phyloP scores from a whole-genome alignment of 495 filamentous ascomycete species.

The Chaetomium fimeti region DNA sequence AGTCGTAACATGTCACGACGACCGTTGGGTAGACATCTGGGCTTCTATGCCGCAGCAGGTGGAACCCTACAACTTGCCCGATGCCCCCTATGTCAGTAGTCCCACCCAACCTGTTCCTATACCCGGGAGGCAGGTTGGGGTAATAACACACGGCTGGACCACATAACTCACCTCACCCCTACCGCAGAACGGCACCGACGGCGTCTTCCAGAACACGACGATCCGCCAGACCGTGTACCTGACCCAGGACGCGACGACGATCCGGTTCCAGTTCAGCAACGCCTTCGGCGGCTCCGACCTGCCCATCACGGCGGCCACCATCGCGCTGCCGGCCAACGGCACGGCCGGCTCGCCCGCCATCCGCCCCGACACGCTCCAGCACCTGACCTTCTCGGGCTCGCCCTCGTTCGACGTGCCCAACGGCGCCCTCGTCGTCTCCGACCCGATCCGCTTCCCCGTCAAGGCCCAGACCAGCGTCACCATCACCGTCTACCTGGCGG shows the following conservation, averaged over 20 bases:
- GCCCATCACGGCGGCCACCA: conserved; percentile 53
- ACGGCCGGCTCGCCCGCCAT: conserved; percentile 48
- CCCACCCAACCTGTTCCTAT: neutral
- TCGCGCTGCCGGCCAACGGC: conserved; percentile 50
- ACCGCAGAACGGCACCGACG: conserved; percentile 29
- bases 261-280: conserved; percentile 61
- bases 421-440: conserved; percentile 57
- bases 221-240: conserved; percentile 62
- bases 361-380: conserved; percentile 40
- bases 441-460: conserved; percentile 54
- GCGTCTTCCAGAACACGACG: conserved; percentile 50
- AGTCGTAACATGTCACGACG: conserved; percentile 22
- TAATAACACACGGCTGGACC: neutral
- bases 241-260: conserved; percentile 45
- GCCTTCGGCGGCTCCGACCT: conserved; percentile 57
- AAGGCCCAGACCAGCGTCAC: conserved; percentile 46
- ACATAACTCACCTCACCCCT: neutral
- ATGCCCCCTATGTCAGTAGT: conserved; percentile 52
- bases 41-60: conserved; percentile 58
- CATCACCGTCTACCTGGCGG: conserved; percentile 54
- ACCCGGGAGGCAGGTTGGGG: neutral
- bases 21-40: conserved; percentile 60
- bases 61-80: conserved; percentile 55
- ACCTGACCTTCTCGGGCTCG: conserved; percentile 53
- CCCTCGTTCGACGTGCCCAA: conserved; percentile 49